These are phyloP conservation scores for Epichloe baconii DNA, from an alignment of 2,329 filamentous ascomycete genomes.

Conservation along the genomic window DNA sequence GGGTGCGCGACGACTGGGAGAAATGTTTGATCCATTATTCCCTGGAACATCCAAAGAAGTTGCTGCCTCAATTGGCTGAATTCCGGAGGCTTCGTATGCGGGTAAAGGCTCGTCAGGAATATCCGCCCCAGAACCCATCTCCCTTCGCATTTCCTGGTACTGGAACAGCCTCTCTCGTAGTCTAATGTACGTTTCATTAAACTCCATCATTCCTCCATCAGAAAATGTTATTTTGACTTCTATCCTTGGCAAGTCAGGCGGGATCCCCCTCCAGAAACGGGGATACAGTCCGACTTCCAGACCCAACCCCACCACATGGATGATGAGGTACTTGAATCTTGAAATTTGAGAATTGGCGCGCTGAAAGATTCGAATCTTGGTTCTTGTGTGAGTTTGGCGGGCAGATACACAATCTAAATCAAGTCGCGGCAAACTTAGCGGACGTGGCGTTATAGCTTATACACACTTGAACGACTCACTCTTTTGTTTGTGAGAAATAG, in stretches of 20 bases:
- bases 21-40: slow-evolving; percentile 22
- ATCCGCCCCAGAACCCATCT: slow-evolving; percentile 48
- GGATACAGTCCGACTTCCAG: slow-evolving; percentile 70
- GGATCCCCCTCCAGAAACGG: slow-evolving; percentile 83
- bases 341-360: slow-evolving; percentile 72
- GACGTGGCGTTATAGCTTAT: neutral
- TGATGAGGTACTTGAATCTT: slow-evolving; percentile 66
- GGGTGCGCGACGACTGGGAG: slow-evolving; percentile 32
- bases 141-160: slow-evolving; percentile 60
- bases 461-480: slow-evolving; percentile 34
- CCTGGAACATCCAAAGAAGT: slow-evolving; percentile 12
- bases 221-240: slow-evolving; percentile 83
- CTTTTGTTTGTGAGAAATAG: slow-evolving; percentile 77
- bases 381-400: slow-evolving; percentile 50
- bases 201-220: slow-evolving; percentile 90
- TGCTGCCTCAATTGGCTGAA: slow-evolving; percentile 17
- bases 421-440: neutral
- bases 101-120: slow-evolving; percentile 79
- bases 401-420: slow-evolving; percentile 75
- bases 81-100: slow-evolving; percentile 57
- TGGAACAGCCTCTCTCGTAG: slow-evolving; percentile 76
- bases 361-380: slow-evolving; percentile 70
- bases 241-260: slow-evolving; percentile 55
- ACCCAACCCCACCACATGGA: slow-evolving; percentile 91
- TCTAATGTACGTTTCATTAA: slow-evolving; percentile 67